Conservation (phyloP, 768 basidiomycete genomes). For the Dioszegia crocea region DNA sequence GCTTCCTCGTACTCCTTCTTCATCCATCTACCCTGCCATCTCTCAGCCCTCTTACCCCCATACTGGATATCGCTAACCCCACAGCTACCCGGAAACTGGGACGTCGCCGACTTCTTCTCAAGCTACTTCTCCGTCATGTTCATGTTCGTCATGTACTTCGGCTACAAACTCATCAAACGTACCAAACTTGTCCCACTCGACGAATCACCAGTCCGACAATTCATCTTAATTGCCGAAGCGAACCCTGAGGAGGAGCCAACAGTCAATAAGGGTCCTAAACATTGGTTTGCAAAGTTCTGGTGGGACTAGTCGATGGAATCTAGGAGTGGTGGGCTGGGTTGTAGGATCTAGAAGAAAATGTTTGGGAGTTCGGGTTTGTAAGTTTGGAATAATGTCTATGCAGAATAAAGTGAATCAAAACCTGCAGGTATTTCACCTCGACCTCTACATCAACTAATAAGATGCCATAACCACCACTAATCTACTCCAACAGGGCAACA, state of each 20-base stretch:
- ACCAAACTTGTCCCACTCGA: conserved; percentile 29
- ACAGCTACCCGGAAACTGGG: conserved; percentile 21
- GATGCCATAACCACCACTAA: no score
- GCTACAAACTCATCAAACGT: conserved; percentile 43
- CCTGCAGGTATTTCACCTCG: no score
- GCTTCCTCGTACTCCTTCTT: not conserved
- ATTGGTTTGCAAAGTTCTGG: conserved; percentile 25
- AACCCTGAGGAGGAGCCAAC: conserved; percentile 15
- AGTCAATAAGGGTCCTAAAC: conserved; percentile 8
- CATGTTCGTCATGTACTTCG: conserved; percentile 28
- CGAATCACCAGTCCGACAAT: conserved; percentile 22
- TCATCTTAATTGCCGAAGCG: conserved; percentile 21
- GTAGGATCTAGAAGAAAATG: no score
- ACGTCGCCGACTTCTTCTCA: conserved; percentile 19
- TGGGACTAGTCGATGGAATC: conserved; percentile 15
- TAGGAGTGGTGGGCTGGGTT: not conserved
- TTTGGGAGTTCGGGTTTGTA: no score
- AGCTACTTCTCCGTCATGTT: conserved; percentile 17
- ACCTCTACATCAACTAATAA: no score
- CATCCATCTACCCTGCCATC: no score
- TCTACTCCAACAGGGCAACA: no score
- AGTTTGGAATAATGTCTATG: no score
- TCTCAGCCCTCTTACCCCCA: no score
- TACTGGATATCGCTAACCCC: no score
- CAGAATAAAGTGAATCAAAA: no score